Evolutionary conservation across 2,329 filamentous ascomycete genomes (phyloP).

Genomic region (Pezicula carpinea): DNA sequence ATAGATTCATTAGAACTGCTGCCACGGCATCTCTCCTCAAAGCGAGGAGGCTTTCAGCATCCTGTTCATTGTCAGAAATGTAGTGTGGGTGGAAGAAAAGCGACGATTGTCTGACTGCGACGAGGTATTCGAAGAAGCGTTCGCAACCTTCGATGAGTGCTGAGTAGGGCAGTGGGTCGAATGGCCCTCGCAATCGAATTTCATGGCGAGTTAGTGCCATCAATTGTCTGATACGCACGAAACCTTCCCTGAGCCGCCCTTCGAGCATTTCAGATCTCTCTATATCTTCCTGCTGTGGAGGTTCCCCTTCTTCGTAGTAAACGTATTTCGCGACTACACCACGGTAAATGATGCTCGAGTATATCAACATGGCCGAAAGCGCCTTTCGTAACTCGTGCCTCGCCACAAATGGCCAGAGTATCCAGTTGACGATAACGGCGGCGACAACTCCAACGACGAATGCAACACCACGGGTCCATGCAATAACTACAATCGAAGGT

Average conservation of each 20-base stretch:
- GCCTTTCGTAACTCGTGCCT: conserved; percentile 53
- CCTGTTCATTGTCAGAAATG: conserved; percentile 44
- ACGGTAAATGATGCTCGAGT: conserved; percentile 52
- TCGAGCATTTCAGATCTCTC: conserved; percentile 52
- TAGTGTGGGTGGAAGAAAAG: conserved; percentile 52
- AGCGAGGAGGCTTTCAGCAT: conserved; percentile 42
- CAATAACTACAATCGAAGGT: conserved; percentile 35
- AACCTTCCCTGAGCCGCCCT: conserved; percentile 54
- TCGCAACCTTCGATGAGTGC: conserved; percentile 52
- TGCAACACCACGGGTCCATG: conserved; percentile 43
- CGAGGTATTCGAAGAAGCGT: conserved; percentile 54
- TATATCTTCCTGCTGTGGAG: conserved; percentile 47
- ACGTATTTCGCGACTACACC: conserved; percentile 50
- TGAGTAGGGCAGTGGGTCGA: conserved; percentile 51
- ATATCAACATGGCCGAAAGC: conserved; percentile 52
- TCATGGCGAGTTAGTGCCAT: conserved; percentile 55
- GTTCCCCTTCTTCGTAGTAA: conserved; percentile 50
- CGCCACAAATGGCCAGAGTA: conserved; percentile 58
- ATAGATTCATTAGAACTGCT: conserved; percentile 52
- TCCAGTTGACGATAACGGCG: conserved; percentile 52
- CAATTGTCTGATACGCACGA: conserved; percentile 52
- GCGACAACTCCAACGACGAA: conserved; percentile 50
- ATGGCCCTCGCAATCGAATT: conserved; percentile 51
- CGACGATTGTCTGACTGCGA: conserved; percentile 52
- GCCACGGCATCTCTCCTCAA: conserved; percentile 54